These are phyloP conservation scores for Metschnikowia gelsemii DNA, from an alignment of 805 yeast genomes.

Conservation along the genomic window DNA sequence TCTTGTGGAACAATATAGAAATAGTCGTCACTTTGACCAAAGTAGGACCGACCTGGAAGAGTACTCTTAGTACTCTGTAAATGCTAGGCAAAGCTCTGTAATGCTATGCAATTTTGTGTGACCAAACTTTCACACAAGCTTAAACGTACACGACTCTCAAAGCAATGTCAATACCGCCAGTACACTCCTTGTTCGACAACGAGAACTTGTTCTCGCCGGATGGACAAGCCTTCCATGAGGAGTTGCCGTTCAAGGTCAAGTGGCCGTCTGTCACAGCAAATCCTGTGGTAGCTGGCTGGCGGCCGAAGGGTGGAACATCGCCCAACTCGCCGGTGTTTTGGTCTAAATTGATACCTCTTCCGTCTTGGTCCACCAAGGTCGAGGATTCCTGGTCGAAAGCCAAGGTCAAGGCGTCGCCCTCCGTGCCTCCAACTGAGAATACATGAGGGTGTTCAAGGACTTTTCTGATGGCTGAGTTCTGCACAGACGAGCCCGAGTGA, in stretches of 20 bases:
- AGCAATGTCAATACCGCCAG: conserved; percentile 30
- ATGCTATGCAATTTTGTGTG: too few species aligned
- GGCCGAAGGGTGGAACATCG: conserved; percentile 32
- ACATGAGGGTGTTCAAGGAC: conserved; percentile 33
- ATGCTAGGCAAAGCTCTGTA: too few species aligned
- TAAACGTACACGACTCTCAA: conserved; percentile 21
- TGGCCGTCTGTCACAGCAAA: conserved; percentile 40
- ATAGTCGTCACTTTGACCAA: too few species aligned
- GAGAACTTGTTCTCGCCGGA: conserved; percentile 24
- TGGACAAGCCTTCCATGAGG: conserved; percentile 42
- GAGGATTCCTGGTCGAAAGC: conserved; percentile 28
- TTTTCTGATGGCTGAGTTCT: conserved; percentile 28
- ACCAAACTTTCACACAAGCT: too few species aligned
- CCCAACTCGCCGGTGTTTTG: conserved; percentile 34
- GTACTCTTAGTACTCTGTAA: too few species aligned
- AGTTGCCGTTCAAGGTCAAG: conserved; percentile 34
- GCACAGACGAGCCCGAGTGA: conserved; percentile 28
- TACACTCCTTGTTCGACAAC: conserved; percentile 28
- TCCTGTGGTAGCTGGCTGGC: conserved; percentile 35
- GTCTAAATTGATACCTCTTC: conserved; percentile 30
- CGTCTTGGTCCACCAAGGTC: conserved; percentile 31
- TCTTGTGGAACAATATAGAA: too few species aligned
- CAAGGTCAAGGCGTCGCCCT: conserved; percentile 28
- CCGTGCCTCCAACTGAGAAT: conserved; percentile 34
- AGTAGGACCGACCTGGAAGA: too few species aligned